Conservation (phyloP, 2,329 filamentous ascomycete genomes). For the Endocalyx cinctus region DNA sequence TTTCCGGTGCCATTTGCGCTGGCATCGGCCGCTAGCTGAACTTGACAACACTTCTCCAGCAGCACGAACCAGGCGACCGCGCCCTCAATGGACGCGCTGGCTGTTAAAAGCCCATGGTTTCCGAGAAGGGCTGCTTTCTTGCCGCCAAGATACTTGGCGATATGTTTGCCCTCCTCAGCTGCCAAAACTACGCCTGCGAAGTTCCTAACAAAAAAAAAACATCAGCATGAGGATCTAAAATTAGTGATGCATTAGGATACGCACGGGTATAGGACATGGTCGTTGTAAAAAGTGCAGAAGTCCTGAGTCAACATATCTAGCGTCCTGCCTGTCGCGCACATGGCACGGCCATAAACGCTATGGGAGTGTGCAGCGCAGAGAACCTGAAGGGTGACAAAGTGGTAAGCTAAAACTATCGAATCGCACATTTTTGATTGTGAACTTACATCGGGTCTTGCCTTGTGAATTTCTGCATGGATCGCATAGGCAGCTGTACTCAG, state of each 20-base stretch:
- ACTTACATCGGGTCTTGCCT: constrained; percentile 47
- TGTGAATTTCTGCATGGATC: constrained; percentile 57
- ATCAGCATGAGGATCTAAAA: too few species aligned
- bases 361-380: constrained; percentile 56
- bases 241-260: constrained; percentile 9
- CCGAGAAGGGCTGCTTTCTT: constrained; percentile 39
- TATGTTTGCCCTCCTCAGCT: constrained; percentile 36
- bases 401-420: neutral
- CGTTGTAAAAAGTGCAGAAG: constrained; percentile 46
- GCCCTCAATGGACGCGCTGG: constrained; percentile 35
- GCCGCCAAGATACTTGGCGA: constrained; percentile 33
- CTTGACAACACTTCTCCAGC: constrained; percentile 32
- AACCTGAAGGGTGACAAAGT: constrained; percentile 18
- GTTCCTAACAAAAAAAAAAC: too few species aligned
- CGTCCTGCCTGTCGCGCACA: constrained; percentile 49
- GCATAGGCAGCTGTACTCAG: constrained; percentile 47
- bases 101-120: constrained; percentile 41
- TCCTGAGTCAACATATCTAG: constrained; percentile 58
- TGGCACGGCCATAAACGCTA: constrained; percentile 53
- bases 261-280: constrained; percentile 27
- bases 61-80: constrained; percentile 41
- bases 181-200: constrained; percentile 34
- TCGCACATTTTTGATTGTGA: neutral
- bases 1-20: constrained; percentile 1
- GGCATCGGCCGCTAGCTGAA: constrained; percentile 32